A percentile compares a stretch with the other conserved stretches of the same genome.
phyloP scores from a whole-genome alignment of 345 rosid species.

The Noccaea caerulescens region DNA sequence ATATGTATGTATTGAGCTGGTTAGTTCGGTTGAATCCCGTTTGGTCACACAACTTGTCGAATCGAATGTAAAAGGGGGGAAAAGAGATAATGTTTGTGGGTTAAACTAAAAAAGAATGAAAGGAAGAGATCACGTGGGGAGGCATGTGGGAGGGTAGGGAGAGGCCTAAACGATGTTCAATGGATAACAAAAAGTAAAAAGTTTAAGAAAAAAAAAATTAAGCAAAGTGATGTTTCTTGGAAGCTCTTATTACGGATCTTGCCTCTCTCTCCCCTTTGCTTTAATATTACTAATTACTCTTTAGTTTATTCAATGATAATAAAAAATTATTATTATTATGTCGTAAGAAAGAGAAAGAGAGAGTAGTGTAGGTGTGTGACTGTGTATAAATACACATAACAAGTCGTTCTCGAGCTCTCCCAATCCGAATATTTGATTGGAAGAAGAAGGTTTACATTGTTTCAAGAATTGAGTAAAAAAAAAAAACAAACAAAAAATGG shows the following conservation, averaged over 20 bases:
- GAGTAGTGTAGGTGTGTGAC: background rate
- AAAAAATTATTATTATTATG: background rate
- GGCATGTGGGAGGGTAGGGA: slow-evolving; percentile 45
- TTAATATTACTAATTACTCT: slow-evolving; percentile 35
- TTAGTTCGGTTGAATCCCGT: slow-evolving; percentile 23
- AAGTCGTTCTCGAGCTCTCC: slow-evolving; percentile 44
- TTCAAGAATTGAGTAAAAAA: slow-evolving; percentile 24
- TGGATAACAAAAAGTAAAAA: slow-evolving; percentile 38
- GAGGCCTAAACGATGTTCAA: slow-evolving; percentile 45
- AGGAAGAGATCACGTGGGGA: slow-evolving; percentile 42
- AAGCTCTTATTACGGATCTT: slow-evolving; percentile 79
- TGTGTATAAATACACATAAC: slow-evolving; percentile 40
- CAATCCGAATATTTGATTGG: slow-evolving; percentile 37
- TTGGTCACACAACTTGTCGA: slow-evolving; percentile 31
- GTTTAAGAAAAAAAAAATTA: background rate
- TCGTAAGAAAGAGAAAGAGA: background rate
- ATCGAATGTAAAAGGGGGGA: slow-evolving; percentile 7
- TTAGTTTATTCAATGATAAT: slow-evolving; percentile 17
- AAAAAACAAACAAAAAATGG: slow-evolving; percentile 43
- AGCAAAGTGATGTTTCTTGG: slow-evolving; percentile 44
- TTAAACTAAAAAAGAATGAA: background rate
- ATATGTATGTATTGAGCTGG: background rate
- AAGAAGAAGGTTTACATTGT: slow-evolving; percentile 20
- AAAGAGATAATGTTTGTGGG: background rate
- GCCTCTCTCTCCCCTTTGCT: slow-evolving; percentile 46